Evolutionary conservation across 148 eudicot species (phyloP).

Genomic region (Vaccinium darrowii): DNA sequence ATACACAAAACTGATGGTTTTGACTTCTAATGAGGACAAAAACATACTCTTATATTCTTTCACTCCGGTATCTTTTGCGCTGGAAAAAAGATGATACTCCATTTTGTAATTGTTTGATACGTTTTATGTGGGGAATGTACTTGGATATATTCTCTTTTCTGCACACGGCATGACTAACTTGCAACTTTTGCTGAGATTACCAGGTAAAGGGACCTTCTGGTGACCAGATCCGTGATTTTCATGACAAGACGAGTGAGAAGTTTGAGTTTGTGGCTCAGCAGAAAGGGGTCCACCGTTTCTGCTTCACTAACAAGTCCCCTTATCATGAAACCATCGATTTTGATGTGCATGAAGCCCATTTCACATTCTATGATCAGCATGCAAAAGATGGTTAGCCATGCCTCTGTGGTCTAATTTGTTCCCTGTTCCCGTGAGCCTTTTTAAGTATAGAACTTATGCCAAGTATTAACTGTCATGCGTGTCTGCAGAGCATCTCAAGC

Average conservation of each 20-base stretch:
- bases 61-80: neutral
- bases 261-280: conserved; percentile 71
- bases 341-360: conserved; percentile 79
- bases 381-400: conserved; percentile 75
- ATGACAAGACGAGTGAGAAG: conserved; percentile 64
- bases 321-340: conserved; percentile 92
- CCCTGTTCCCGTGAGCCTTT: conserved; percentile 7
- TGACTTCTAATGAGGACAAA: neutral
- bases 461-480: neutral
- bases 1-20: neutral
- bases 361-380: conserved; percentile 75
- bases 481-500: conserved; percentile 83
- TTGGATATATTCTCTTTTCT: neutral
- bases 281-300: conserved; percentile 75
- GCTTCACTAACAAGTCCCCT: conserved; percentile 92
- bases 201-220: conserved; percentile 83
- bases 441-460: neutral
- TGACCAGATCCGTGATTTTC: conserved; percentile 54
- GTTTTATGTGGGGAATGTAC: neutral
- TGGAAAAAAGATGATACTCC: too few species aligned
- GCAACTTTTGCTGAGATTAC: conserved; percentile 12
- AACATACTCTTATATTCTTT: neutral
- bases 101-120: too few species aligned
- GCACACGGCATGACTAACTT: conserved; percentile 7
- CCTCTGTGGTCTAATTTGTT: neutral